Base-by-base conservation (phyloP, 1,284 basidiomycete genomes). In the Athelia sp. region DNA sequence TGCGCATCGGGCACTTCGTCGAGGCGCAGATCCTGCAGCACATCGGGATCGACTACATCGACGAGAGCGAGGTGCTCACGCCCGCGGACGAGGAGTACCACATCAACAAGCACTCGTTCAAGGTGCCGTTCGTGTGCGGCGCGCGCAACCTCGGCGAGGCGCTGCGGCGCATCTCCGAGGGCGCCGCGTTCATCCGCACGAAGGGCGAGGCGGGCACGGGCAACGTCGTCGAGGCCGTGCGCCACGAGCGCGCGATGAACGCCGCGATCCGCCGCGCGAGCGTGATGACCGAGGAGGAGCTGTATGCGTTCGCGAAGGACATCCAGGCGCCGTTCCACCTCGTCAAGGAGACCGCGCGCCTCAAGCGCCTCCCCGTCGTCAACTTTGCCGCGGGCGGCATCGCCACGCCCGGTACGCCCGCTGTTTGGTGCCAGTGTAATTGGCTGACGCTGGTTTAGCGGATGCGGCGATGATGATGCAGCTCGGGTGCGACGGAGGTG, bases 401-500 rank as follows among this genome's bases (percentile, higher is more conserved):
- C 51, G 95, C 97, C 46, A 98, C 96, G 4, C 96, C 96, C 45
- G 94, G 86, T 88, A 62, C 47, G 76, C 58, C 17, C 47, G 24
- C 26, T 53, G 32, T 32, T 22, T 19, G 22, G 40, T 31, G 36
- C 22, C 40, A 26, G 36, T n/a, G 43, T 4, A 18, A 23, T n/a
- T 44, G 18, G n/a, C 43, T 10, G 43, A n/a, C 19, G 46, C 45
- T 40, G 34, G 32, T 52, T 11, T 55, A 88, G 89, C 94, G 56
- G 96, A 99, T 67, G 97, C 96, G 19, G 97, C 97, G 3, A 72
- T 99, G 56, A 98, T 99, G 96, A 99, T 99, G 96, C 95, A 98
- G 66, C 82, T 99, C 34, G 95, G 96, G 45, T 95, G 93, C 67
- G 96, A 99, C 65, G 96, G 97, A 76, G 92, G 91, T 92, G 61